Conservation (phyloP, 495 filamentous ascomycete genomes). For the Hypoxylon intermedium region DNA sequence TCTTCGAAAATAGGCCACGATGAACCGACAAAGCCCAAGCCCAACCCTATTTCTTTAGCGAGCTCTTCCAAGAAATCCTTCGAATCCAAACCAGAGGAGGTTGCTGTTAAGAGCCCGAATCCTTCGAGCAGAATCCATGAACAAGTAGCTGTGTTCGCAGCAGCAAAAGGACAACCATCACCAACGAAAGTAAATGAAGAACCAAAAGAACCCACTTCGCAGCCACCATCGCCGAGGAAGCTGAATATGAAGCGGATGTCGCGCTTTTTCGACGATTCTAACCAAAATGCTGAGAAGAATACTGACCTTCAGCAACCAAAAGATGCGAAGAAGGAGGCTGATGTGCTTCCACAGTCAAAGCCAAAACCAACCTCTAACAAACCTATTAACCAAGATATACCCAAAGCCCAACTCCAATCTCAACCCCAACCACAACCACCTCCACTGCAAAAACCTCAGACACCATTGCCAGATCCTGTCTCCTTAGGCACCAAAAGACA, state of each 20-base stretch:
- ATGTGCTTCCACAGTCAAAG: constrained; percentile 9
- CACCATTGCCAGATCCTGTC: constrained; percentile 30
- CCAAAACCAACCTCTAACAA: constrained; percentile 29
- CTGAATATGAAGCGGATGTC: constrained; percentile 62
- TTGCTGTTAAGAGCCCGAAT: constrained; percentile 4
- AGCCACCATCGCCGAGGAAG: constrained; percentile 59
- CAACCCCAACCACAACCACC: constrained; percentile 32
- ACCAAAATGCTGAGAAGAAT: constrained; percentile 23
- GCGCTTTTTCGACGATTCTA: constrained; percentile 54
- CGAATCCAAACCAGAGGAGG: constrained; percentile 14
- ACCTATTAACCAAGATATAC: constrained; percentile 16
- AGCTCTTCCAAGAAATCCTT: constrained; percentile 31
- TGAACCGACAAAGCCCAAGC: constrained; percentile 34
- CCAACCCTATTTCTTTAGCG: constrained; percentile 43
- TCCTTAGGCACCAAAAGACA: constrained; percentile 36
- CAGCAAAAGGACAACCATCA: constrained; percentile 40
- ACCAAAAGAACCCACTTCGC: constrained; percentile 45
- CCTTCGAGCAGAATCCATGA: constrained; percentile 52
- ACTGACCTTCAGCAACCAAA: constrained; percentile 28
- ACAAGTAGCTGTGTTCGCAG: constrained; percentile 52
- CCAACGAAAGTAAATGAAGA: constrained; percentile 45
- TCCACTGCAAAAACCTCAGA: constrained; percentile 28
- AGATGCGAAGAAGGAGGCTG: constrained; percentile 15
- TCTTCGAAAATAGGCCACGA: constrained; percentile 40
- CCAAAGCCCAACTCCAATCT: constrained; percentile 29